A percentile compares a stretch with the other conserved stretches of the same genome.
These are phyloP conservation scores for Ustilago xerochloae DNA, from an alignment of 1,284 basidiomycete genomes.

Conservation along the genomic window DNA sequence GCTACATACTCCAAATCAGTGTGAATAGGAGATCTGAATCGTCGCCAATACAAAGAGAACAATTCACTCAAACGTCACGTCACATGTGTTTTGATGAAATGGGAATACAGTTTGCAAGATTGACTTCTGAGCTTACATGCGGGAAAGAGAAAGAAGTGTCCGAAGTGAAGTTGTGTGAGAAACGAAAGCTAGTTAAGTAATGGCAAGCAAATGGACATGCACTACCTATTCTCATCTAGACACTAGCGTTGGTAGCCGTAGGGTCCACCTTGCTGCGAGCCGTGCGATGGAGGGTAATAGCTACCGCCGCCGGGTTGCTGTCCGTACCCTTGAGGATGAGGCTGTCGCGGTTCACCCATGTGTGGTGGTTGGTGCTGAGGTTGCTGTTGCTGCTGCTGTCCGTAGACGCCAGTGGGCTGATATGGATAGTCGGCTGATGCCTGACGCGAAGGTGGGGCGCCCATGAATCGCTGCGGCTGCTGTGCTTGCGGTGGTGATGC, in stretches of 20 bases:
- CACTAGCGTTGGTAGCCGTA: slow-evolving; percentile 32
- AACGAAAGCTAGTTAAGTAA: too few species aligned
- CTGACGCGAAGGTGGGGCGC: slow-evolving; percentile 22
- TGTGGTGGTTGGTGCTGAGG: slow-evolving; percentile 16
- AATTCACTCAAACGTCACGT: background rate
- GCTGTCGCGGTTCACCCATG: slow-evolving; percentile 14
- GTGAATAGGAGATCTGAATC: too few species aligned
- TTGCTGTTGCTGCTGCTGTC: slow-evolving; percentile 14
- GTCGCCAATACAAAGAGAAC: slow-evolving; percentile 8
- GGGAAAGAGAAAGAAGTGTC: too few species aligned
- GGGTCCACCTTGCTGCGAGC: slow-evolving; percentile 21
- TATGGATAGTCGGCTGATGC: slow-evolving; percentile 39
- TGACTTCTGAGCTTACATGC: too few species aligned
- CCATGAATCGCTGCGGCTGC: slow-evolving; percentile 30
- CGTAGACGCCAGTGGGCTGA: slow-evolving; percentile 20
- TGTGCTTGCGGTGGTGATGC: slow-evolving; percentile 22
- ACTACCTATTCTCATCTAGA: background rate
- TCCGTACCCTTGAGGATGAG: slow-evolving; percentile 15
- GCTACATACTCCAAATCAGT: too few species aligned
- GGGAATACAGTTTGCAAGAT: background rate
- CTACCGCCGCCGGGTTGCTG: slow-evolving; percentile 30
- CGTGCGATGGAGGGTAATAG: slow-evolving; percentile 18
- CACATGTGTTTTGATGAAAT: slow-evolving; percentile 3
- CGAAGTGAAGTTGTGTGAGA: too few species aligned
- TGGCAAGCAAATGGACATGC: background rate